Evolutionary conservation across 2,329 filamentous ascomycete species (phyloP).

Genomic region (Fusarium chlamydosporum): DNA sequence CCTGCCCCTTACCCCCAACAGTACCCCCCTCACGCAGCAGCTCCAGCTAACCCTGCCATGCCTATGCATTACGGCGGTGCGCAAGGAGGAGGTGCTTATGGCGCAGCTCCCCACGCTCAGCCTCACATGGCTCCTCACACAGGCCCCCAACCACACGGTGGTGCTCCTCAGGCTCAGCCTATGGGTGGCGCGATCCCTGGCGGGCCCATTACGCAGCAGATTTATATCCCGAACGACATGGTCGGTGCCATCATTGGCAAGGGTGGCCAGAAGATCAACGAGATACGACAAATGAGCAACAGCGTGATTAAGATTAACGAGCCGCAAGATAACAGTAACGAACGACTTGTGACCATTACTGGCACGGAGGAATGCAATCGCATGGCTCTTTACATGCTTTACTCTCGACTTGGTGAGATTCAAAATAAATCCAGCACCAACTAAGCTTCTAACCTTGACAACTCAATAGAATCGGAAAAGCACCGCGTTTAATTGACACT

Average conservation of each 20-base stretch:
- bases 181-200: conserved; percentile 74
- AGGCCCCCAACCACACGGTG: conserved; percentile 69
- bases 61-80: conserved; percentile 85
- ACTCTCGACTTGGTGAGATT: conserved; percentile 89
- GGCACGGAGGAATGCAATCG: conserved; percentile 98
- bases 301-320: conserved; percentile 99
- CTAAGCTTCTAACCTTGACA: conserved; percentile 50
- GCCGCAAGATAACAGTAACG: conserved; percentile 98
- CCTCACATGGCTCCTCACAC: conserved; percentile 76
- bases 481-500: conserved; percentile 57
- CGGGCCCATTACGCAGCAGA: conserved; percentile 91
- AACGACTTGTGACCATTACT: conserved; percentile 96
- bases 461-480: conserved; percentile 61
- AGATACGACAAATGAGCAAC: conserved; percentile 95
- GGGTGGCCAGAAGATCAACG: conserved; percentile 98
- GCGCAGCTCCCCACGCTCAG: conserved; percentile 81
- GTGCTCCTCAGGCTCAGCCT: conserved; percentile 80
- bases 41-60: conserved; percentile 73
- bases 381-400: conserved; percentile 99
- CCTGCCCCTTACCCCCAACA: conserved; percentile 79
- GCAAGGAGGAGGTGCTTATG: conserved; percentile 79
- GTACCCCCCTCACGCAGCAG: conserved; percentile 73
- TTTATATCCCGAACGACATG: conserved; percentile 99
- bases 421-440: conserved; percentile 48
- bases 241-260: conserved; percentile 99